These are phyloP conservation scores for Hymenoscyphus scutula DNA, from an alignment of 2,329 filamentous ascomycete genomes.

Conservation along the genomic window DNA sequence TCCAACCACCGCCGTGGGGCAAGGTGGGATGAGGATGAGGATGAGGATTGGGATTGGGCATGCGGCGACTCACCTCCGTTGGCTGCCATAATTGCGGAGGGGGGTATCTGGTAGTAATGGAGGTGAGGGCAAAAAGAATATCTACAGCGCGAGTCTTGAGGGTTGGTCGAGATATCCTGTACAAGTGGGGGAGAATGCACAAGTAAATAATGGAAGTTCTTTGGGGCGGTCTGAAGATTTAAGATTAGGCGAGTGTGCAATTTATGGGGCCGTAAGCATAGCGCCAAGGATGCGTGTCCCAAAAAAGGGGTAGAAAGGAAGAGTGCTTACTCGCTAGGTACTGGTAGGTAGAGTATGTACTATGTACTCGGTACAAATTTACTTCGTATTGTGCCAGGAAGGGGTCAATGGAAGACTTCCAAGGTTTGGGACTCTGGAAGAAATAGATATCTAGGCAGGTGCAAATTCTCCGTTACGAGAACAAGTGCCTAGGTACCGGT, in stretches of 20 bases:
- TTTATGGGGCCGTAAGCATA: neutral
- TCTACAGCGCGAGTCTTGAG: neutral
- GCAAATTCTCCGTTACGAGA: too few species aligned
- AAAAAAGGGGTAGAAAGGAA: neutral
- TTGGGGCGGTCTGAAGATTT: constrained; percentile 1
- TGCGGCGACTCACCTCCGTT: neutral
- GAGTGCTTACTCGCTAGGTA: too few species aligned
- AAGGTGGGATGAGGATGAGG: constrained; percentile 3
- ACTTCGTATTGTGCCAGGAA: too few species aligned
- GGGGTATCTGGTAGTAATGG: neutral
- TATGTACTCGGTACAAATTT: too few species aligned
- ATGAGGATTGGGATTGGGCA: neutral
- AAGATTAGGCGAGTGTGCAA: constrained; percentile 1
- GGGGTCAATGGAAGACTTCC: too few species aligned
- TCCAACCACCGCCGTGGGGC: neutral
- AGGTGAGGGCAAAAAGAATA: neutral
- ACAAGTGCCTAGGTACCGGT: too few species aligned
- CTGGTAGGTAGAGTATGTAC: too few species aligned
- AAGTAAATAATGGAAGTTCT: neutral
- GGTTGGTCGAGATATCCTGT: neutral
- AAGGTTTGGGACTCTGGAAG: too few species aligned
- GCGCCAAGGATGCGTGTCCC: neutral
- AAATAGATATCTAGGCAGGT: too few species aligned
- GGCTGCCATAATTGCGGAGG: neutral
- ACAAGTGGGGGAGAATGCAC: neutral